Evolutionary conservation across 495 filamentous ascomycete species (phyloP).

Genomic region (Aspergillus baeticus): DNA sequence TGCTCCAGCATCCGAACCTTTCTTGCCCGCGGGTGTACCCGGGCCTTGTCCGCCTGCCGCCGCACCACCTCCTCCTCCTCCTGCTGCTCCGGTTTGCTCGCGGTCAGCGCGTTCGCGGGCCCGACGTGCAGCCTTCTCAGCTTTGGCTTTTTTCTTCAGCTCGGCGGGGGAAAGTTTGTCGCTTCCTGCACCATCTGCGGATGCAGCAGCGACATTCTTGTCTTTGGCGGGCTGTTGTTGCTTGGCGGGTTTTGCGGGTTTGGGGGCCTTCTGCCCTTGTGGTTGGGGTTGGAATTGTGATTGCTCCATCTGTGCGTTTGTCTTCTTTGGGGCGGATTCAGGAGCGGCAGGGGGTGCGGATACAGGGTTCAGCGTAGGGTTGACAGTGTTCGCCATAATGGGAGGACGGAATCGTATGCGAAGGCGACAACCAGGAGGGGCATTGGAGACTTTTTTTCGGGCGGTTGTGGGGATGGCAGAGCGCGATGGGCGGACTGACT

Average conservation of each 20-base stretch:
- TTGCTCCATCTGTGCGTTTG: constrained; percentile 22
- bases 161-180: constrained; percentile 63
- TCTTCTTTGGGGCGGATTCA: constrained; percentile 14
- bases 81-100: constrained; percentile 21
- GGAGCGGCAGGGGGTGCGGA: constrained; percentile 11
- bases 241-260: constrained; percentile 33
- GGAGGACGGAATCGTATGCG: constrained; percentile 21
- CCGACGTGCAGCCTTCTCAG: constrained; percentile 73
- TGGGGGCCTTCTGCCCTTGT: constrained; percentile 24
- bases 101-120: constrained; percentile 57
- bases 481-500: constrained; percentile 31
- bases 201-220: constrained; percentile 25
- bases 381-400: constrained; percentile 31
- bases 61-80: background rate
- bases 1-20: constrained; percentile 36
- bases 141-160: constrained; percentile 74
- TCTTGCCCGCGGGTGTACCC: constrained; percentile 37
- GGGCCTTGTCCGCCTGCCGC: constrained; percentile 21
- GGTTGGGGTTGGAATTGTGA: constrained; percentile 9
- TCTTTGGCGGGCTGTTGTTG: constrained; percentile 22
- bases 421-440: constrained; percentile 26
- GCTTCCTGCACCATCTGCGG: constrained; percentile 22
- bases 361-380: constrained; percentile 22
- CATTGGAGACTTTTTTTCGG: constrained; percentile 25
- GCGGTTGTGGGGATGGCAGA: constrained; percentile 32